A percentile compares a stretch with the other conserved stretches of the same genome.
phyloP scores from a whole-genome alignment of 768 basidiomycete species.

The Nidularia sp. region DNA sequence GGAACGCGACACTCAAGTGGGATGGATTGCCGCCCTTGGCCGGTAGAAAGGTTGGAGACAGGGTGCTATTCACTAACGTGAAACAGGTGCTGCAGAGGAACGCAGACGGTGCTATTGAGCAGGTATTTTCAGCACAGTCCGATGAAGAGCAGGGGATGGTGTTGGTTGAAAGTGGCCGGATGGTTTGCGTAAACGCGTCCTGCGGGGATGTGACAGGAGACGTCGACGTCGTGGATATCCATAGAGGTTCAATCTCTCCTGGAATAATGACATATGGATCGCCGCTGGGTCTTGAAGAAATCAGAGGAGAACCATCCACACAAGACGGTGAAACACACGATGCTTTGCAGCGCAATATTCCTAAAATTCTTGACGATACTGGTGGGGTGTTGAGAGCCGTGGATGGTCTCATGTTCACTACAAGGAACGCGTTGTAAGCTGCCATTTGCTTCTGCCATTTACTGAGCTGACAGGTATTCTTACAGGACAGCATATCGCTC shows the following conservation, averaged over 20 bases:
- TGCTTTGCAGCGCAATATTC: conserved; percentile 41
- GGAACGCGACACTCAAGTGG: conserved; percentile 52
- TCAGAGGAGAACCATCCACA: conserved; percentile 64
- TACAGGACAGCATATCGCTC: conserved; percentile 59
- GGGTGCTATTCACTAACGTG: conserved; percentile 66
- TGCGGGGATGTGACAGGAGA: conserved; percentile 19
- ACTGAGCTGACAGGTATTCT: conserved; percentile 2
- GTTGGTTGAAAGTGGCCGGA: conserved; percentile 43
- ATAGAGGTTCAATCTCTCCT: conserved; percentile 64
- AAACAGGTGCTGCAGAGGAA: conserved; percentile 38
- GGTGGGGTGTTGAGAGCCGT: conserved; percentile 58
- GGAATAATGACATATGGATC: conserved; percentile 69
- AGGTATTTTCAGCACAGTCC: conserved; percentile 19
- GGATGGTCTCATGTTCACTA: conserved; percentile 70
- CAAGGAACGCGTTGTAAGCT: conserved; percentile 69
- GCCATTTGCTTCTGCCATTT: background rate
- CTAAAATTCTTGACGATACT: conserved; percentile 40
- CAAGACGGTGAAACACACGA: conserved; percentile 58
- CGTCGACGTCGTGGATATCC: conserved; percentile 48
- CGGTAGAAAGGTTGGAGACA: conserved; percentile 26
- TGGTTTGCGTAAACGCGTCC: conserved; percentile 43
- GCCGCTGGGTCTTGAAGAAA: conserved; percentile 72
- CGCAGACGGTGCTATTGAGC: conserved; percentile 23
- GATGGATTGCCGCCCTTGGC: conserved; percentile 68
- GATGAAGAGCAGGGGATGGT: conserved; percentile 25